A percentile compares a stretch with the other conserved stretches of the same genome.
Evolutionary conservation across 768 basidiomycete genomes (phyloP).

Genomic region (Epithele typhae): DNA sequence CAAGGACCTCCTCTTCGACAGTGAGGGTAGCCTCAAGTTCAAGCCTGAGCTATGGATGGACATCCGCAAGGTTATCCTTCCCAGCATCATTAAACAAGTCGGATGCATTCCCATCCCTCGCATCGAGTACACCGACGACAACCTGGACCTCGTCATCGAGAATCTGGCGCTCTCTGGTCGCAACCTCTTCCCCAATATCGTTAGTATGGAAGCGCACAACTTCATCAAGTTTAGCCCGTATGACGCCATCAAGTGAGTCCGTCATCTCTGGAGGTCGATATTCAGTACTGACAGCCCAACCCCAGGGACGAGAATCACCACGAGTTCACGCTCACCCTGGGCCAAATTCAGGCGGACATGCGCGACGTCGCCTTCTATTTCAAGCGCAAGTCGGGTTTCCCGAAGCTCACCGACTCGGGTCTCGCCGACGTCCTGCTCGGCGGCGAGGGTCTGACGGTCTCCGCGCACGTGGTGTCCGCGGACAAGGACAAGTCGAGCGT

Average conservation of each 20-base stretch:
- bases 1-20: conserved; percentile 76
- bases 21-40: conserved; percentile 81
- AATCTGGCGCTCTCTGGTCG: conserved; percentile 85
- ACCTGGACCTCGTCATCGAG: conserved; percentile 87
- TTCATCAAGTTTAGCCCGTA: conserved; percentile 85
- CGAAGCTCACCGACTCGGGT: conserved; percentile 77
- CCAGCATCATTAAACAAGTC: conserved; percentile 68
- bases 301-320: conserved; percentile 59
- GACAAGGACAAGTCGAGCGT: conserved; percentile 64
- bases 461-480: conserved; percentile 56
- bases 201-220: conserved; percentile 74
- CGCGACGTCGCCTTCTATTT: conserved; percentile 92
- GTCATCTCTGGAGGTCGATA: not conserved
- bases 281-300: not conserved
- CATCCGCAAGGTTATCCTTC: conserved; percentile 77
- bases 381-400: conserved; percentile 78
- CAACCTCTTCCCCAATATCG: conserved; percentile 84
- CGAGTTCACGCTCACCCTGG: conserved; percentile 68
- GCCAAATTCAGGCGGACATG: conserved; percentile 92
- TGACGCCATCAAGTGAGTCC: conserved; percentile 30
- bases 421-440: conserved; percentile 83
- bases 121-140: conserved; percentile 88
- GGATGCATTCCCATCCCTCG: conserved; percentile 89
- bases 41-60: conserved; percentile 90
- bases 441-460: conserved; percentile 74